A percentile compares a stretch with the other conserved stretches of the same genome.
Evolutionary conservation across 495 filamentous ascomycete genomes (phyloP).

Genomic region (Penicillium egyptiacum): DNA sequence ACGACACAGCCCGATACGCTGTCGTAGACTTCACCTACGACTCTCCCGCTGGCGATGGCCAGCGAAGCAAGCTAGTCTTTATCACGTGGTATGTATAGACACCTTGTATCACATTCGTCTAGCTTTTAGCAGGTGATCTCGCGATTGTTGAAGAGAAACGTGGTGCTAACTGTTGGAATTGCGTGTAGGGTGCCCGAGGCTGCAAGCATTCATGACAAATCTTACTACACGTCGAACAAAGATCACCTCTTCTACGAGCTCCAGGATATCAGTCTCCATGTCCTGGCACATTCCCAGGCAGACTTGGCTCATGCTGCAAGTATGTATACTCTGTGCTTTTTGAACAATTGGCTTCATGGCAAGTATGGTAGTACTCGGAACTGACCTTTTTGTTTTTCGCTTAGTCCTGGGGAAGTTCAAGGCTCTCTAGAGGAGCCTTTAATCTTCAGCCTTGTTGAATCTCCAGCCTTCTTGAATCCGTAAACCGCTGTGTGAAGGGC

Average conservation of each 20-base stretch:
- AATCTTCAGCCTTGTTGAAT: not conserved
- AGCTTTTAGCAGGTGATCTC: not conserved
- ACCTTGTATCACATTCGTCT: not conserved
- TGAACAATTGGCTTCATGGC: not conserved
- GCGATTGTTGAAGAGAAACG: not conserved
- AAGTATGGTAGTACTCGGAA: not conserved
- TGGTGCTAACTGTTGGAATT: slow-evolving; percentile 3
- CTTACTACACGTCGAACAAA: slow-evolving; percentile 26
- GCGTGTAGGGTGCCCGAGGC: slow-evolving; percentile 20
- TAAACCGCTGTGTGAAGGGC: not conserved
- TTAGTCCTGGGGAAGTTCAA: slow-evolving; percentile 21
- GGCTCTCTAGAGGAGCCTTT: slow-evolving; percentile 8
- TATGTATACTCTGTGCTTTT: slow-evolving; percentile 11
- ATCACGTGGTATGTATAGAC: slow-evolving; percentile 24
- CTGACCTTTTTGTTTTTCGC: not conserved
- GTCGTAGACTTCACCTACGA: slow-evolving; percentile 23
- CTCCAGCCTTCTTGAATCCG: not conserved
- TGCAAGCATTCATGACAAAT: slow-evolving; percentile 22
- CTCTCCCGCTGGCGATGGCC: slow-evolving; percentile 16
- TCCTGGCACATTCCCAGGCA: slow-evolving; percentile 19
- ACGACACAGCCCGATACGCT: slow-evolving; percentile 20
- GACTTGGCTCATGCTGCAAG: slow-evolving; percentile 22
- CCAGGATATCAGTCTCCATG: slow-evolving; percentile 25
- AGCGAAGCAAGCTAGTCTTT: slow-evolving; percentile 24
- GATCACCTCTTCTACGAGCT: slow-evolving; percentile 24